These are phyloP conservation scores for Polygonum aviculare DNA, from an alignment of 148 eudicot genomes.

Conservation along the genomic window DNA sequence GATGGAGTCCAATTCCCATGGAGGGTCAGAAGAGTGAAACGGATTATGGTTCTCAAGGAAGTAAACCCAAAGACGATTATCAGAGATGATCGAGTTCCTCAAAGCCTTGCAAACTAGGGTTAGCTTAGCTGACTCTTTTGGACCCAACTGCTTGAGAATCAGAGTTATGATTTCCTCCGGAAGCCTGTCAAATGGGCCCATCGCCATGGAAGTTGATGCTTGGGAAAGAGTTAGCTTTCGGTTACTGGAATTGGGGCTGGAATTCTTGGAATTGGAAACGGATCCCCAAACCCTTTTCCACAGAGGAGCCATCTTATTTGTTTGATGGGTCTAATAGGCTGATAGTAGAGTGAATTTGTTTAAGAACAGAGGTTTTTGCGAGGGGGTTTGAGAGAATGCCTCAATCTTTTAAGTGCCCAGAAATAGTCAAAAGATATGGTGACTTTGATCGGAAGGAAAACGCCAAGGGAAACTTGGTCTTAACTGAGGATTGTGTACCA, in stretches of 20 bases:
- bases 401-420: too few species aligned
- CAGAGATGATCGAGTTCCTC: constrained; percentile 37
- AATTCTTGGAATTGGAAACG: not conserved
- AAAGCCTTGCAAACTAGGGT: constrained; percentile 43
- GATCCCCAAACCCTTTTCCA: not conserved
- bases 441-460: too few species aligned
- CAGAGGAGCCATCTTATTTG: not conserved
- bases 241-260: not conserved
- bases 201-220: not conserved
- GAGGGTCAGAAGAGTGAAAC: not conserved
- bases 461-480: too few species aligned
- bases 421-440: too few species aligned
- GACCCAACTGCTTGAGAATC: constrained; percentile 46
- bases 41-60: constrained; percentile 32
- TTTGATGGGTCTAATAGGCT: too few species aligned
- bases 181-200: constrained; percentile 53
- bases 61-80: constrained; percentile 62
- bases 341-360: too few species aligned
- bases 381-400: too few species aligned
- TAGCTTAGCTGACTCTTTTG: constrained; percentile 49
- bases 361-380: too few species aligned
- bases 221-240: not conserved
- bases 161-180: constrained; percentile 50
- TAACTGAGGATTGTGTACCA: too few species aligned
- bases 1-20: constrained; percentile 22